Evolutionary conservation across 2,329 filamentous ascomycete species (phyloP), one percentile per base, ranked within the genome.

Genomic region (Bretziella fagacearum): DNA sequence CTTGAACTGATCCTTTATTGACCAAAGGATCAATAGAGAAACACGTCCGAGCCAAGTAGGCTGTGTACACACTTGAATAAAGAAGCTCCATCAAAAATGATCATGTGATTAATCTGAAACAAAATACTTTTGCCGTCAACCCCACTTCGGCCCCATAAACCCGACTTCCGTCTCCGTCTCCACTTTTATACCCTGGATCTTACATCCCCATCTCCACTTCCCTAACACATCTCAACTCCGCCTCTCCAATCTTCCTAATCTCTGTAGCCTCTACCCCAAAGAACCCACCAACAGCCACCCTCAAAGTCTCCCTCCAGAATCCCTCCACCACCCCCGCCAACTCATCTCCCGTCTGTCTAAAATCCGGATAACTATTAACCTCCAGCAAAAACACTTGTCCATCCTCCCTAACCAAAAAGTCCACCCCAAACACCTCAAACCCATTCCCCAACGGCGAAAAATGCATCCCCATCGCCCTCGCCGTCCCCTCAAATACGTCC

Each of bases 281-380:
- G 63, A 91, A 91, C 1, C 71, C 61, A 61, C 62, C 65, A 1
- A 94, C 73, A 2, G 69, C 83, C 53, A 71, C 64, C 48, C 75
- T 68, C 35, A 94, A 68, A 18, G 84, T 79, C 8, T 75, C 81
- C 55, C 75, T 70, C 69, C 93, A 91, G 54, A 98, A 68, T 6
- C 78, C 81, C 17, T 68, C 73, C 20, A 98, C 79, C 33, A 96
- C 62, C 0, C 65, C 73, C 58, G 71, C 75, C 53, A 93, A 62
- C 48, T 82, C 79, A 6, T 71, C 70, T 0, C 84, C 86, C 13
- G 86, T 94, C 73, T 96, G 89, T 57, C 74, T 78, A 58, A 96
- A 96, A 64, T 98, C 91, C 7, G 91, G 91, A 63, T 93, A 98
- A 0, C 89, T 84, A 65, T 98, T 98, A 26, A 93, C 74, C 65